phyloP scores from a whole-genome alignment of 345 rosid species.

The Sisymbrium altissimum region DNA sequence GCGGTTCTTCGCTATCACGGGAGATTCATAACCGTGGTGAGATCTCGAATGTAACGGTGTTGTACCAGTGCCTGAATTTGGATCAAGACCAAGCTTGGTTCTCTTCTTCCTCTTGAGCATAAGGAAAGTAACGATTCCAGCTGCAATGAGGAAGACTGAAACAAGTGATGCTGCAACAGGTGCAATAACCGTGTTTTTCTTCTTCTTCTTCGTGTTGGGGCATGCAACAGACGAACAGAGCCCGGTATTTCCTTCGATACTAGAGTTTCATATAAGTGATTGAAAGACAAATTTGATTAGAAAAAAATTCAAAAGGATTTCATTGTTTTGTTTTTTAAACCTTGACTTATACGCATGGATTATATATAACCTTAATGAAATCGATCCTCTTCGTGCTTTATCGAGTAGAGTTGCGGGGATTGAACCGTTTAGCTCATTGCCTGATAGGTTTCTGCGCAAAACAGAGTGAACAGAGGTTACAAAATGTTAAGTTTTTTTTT shows the following conservation, averaged over 20 bases:
- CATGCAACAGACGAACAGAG: conserved; percentile 39
- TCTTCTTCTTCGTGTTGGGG: conserved; percentile 28
- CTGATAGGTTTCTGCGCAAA: conserved; percentile 37
- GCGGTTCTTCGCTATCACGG: conserved; percentile 24
- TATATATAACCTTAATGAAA: conserved; percentile 39
- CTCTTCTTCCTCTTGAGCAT: conserved; percentile 26
- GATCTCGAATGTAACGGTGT: conserved; percentile 32
- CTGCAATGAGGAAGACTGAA: conserved; percentile 23
- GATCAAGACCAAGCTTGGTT: conserved; percentile 11
- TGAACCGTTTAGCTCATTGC: conserved; percentile 45
- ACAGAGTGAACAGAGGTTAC: background rate
- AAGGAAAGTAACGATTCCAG: conserved; percentile 11
- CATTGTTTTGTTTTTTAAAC: background rate
- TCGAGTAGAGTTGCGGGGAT: conserved; percentile 44
- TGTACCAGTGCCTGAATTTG: conserved; percentile 28
- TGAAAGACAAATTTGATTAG: background rate
- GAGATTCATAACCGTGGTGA: conserved; percentile 22
- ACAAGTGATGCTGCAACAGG: conserved; percentile 23
- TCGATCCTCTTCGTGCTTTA: conserved; percentile 31
- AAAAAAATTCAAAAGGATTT: background rate
- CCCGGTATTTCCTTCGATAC: conserved; percentile 42
- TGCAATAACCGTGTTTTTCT: conserved; percentile 22
- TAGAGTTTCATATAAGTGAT: conserved; percentile 11
- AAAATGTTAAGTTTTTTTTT: background rate
- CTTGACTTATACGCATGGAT: background rate